Conservation (phyloP, 495 filamentous ascomycete species). For the Aspergillus ellipticus region DNA sequence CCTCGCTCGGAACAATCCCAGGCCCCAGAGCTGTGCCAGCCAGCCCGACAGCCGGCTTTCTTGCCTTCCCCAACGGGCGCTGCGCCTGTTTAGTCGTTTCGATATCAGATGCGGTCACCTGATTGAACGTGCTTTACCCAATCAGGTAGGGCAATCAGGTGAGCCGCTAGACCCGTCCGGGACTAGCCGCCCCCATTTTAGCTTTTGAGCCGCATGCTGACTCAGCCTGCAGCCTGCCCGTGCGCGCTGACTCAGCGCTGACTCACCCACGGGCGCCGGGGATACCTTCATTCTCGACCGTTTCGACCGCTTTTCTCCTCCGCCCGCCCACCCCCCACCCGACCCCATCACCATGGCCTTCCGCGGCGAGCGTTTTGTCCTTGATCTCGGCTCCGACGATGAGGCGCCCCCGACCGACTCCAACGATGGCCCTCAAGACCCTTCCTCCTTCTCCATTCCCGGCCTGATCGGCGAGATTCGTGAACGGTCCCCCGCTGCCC, state of each 20-base stretch:
- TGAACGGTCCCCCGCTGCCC: slow-evolving; percentile 58
- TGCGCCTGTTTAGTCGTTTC: not conserved
- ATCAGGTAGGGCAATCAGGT: slow-evolving; percentile 18
- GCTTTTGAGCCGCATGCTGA: slow-evolving; percentile 44
- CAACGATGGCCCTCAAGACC: slow-evolving; percentile 13
- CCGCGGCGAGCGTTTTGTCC: slow-evolving; percentile 57
- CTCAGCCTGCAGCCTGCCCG: not conserved
- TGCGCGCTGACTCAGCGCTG: slow-evolving; percentile 5
- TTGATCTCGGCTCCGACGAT: slow-evolving; percentile 48
- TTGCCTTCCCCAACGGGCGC: not conserved
- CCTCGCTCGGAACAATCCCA: not conserved
- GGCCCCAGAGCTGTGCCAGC: not conserved
- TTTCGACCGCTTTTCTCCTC: slow-evolving; percentile 11
- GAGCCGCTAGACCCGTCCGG: slow-evolving; percentile 16
- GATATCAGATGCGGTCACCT: slow-evolving; percentile 19
- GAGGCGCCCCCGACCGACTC: slow-evolving; percentile 18
- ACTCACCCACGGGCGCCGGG: not conserved
- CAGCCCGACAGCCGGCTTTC: not conserved
- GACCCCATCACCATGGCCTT: slow-evolving; percentile 47
- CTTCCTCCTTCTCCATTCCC: slow-evolving; percentile 26
- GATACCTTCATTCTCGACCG: slow-evolving; percentile 16
- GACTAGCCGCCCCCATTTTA: slow-evolving; percentile 30
- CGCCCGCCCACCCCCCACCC: not conserved
- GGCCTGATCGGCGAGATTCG: slow-evolving; percentile 71
- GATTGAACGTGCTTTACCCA: slow-evolving; percentile 17